Conservation (phyloP, 768 basidiomycete species). For the Dioszegia crocea region DNA sequence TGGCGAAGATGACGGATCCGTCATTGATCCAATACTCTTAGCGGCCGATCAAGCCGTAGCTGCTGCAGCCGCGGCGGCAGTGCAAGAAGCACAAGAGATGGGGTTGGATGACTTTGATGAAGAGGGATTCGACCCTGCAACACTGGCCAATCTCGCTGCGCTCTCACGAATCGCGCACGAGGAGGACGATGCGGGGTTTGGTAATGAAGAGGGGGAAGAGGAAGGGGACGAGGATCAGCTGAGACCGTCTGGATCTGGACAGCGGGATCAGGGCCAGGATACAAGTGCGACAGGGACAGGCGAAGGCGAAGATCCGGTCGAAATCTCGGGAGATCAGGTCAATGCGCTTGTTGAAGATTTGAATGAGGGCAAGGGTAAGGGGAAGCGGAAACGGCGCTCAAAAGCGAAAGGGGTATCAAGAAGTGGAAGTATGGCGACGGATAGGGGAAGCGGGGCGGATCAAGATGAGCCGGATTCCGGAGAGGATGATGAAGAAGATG, state of each 20-base stretch:
- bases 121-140: conserved; percentile 34
- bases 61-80: not conserved
- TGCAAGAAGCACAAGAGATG: not conserved
- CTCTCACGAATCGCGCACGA: conserved; percentile 27
- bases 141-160: conserved; percentile 38
- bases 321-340: conserved; percentile 2
- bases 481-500: conserved; percentile 14
- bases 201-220: not conserved
- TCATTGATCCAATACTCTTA: not conserved
- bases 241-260: not conserved
- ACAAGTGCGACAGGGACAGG: not conserved
- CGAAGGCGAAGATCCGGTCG: conserved; percentile 5
- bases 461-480: conserved; percentile 5
- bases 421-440: not conserved
- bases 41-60: not conserved
- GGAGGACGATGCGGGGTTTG: conserved; percentile 8
- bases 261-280: not conserved
- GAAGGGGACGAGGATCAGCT: not conserved
- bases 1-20: not conserved
- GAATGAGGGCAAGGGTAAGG: not conserved
- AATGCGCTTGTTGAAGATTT: conserved; percentile 7
- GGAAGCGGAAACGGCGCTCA: conserved; percentile 27
- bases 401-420: conserved; percentile 13
- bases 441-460: not conserved
- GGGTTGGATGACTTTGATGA: conserved; percentile 10